Evolutionary conservation across 371 early-diverging fungal species (phyloP), one percentile per base, ranked within the genome.

Genomic region (Neoconidiobolus thromboides): DNA sequence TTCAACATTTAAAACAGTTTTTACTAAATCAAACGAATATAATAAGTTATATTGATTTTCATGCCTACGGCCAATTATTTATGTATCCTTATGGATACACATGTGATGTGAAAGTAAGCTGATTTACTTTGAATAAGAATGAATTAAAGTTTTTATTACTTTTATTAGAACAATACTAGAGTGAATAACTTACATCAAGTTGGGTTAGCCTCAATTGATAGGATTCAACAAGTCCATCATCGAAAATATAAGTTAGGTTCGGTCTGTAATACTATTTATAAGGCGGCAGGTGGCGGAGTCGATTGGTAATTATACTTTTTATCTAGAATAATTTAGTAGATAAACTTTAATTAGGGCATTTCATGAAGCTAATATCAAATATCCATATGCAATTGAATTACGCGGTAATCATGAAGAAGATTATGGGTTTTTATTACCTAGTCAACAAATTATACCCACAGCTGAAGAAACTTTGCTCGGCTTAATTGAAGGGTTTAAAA

Each of bases 311-410:
- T 46, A 9, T 46, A 9, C n/a, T 9, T 6, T n/a, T 46, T 46
- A 9, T 6, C 9, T 9, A 9, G n/a, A 9, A 46, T 0, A 9
- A 46, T 46, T 26, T 26, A 26, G 26, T 26, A 26, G 26, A 26
- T 26, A 26, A 26, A 26, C n/a, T 9, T n/a, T 46, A 9, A 9
- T 46, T 46, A 46, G 46, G 46, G 70, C 73, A 0, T 71, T 71
- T 55, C 66, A 50, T 1, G 6, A 4, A 4, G 55, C 63, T 36
- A 68, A 71, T 38, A 71, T 76, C 40, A 65, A 67, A 38, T 78
- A 69, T 15, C 60, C 75, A 15, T 78, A 71, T 56, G 76, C 73
- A 0, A 71, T 77, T n/a, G 81, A 80, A 65, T 61, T 80, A 47
- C 66, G 79, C 26, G 75, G 77, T 14, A 5, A 37, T 4, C 14